Evolutionary conservation across 805 yeast species (phyloP).

Genomic region (Ogataea trehalophila): DNA sequence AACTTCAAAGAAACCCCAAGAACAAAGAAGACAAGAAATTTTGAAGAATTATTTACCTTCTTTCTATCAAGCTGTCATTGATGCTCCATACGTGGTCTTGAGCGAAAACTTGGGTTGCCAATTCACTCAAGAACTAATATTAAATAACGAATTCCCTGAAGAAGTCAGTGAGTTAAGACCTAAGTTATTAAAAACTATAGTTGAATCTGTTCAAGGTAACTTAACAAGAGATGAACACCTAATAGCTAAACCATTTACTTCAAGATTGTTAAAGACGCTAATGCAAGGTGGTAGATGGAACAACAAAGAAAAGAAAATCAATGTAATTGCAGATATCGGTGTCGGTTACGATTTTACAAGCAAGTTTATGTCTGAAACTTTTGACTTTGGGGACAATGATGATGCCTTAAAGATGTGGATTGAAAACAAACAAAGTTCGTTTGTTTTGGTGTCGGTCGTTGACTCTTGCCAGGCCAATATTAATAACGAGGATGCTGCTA

Average conservation of each 20-base stretch:
- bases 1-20: conserved; percentile 84
- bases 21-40: conserved; percentile 68
- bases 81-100: conserved; percentile 48
- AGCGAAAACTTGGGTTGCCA: conserved; percentile 79
- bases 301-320: conserved; percentile 50
- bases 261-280: conserved; percentile 68
- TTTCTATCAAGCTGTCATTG: conserved; percentile 50
- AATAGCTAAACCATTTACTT: conserved; percentile 64
- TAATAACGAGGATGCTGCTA: conserved; percentile 36
- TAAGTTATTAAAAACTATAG: conserved; percentile 50
- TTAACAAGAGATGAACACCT: conserved; percentile 63
- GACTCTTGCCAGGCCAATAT: conserved; percentile 52
- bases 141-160: conserved; percentile 40
- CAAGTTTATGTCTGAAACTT: conserved; percentile 37
- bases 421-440: conserved; percentile 58
- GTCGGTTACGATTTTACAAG: conserved; percentile 58
- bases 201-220: conserved; percentile 61
- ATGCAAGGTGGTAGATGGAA: conserved; percentile 87
- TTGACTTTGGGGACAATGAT: conserved; percentile 48
- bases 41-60: conserved; percentile 59
- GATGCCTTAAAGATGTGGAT: conserved; percentile 62
- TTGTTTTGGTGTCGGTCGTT: conserved; percentile 73
- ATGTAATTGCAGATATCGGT: conserved; percentile 38
- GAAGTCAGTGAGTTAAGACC: conserved; percentile 27
- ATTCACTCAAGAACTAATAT: conserved; percentile 68